Evolutionary conservation across 1,284 basidiomycete genomes (phyloP).

Genomic region (Microbotryum violaceum): DNA sequence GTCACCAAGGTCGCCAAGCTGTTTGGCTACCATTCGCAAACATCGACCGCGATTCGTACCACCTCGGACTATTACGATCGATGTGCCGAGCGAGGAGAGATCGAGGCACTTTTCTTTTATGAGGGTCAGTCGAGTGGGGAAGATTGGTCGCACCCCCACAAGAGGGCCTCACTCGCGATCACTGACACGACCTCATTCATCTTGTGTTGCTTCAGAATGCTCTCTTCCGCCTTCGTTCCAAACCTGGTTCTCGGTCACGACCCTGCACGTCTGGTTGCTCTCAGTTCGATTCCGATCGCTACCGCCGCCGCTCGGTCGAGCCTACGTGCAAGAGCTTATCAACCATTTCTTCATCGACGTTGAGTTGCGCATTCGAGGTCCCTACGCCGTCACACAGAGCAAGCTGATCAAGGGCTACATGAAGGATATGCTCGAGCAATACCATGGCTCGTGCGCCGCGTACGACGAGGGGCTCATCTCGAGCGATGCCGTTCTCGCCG

Average conservation of each 20-base stretch:
- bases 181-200: not conserved
- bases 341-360: conserved; percentile 96
- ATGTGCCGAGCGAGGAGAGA: conserved; percentile 46
- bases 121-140: conserved; percentile 23
- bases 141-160: not conserved
- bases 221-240: conserved; percentile 87
- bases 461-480: conserved; percentile 69
- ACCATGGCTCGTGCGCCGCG: conserved; percentile 71
- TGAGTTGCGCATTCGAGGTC: conserved; percentile 76
- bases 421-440: conserved; percentile 82
- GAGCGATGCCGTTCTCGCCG: conserved; percentile 73
- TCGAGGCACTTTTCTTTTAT: conserved; percentile 45
- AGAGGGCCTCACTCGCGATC: not conserved
- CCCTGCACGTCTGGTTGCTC: conserved; percentile 86
- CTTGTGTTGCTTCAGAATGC: conserved; percentile 54
- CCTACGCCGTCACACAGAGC: conserved; percentile 62
- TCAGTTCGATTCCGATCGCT: conserved; percentile 80
- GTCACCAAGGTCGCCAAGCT: conserved; percentile 43
- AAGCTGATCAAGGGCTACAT: conserved; percentile 79
- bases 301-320: conserved; percentile 55
- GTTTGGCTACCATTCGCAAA: conserved; percentile 49
- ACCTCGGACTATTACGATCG: conserved; percentile 50
- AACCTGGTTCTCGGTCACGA: conserved; percentile 93
- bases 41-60: conserved; percentile 48
- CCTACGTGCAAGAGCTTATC: conserved; percentile 71